Percentiles rank a stretch among this genome's conserved stretches.
Conservation (phyloP, 345 rosid species). For the Citrus glauca region DNA sequence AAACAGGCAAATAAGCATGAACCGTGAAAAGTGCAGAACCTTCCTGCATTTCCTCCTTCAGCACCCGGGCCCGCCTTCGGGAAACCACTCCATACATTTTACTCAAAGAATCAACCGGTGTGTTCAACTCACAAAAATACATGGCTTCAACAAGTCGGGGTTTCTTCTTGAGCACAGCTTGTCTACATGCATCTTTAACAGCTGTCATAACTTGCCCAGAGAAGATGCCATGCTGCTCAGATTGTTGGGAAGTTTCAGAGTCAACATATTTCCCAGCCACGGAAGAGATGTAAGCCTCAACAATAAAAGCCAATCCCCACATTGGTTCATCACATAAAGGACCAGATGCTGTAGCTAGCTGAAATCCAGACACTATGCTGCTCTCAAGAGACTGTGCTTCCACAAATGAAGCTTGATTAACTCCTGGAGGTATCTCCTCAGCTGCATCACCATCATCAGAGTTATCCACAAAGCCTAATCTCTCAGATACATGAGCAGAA, state of each 20-base stretch:
- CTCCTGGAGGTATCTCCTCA: conserved; percentile 29
- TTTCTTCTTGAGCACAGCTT: conserved; percentile 62
- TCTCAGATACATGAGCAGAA: conserved; percentile 64
- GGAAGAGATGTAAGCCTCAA: conserved; percentile 55
- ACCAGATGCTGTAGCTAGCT: conserved; percentile 80
- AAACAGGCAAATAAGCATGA: conserved; percentile 77
- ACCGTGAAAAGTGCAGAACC: conserved; percentile 75
- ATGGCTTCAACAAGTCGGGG: conserved; percentile 88
- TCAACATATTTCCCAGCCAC: conserved; percentile 33
- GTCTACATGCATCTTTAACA: conserved; percentile 81
- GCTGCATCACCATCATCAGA: conserved; percentile 13
- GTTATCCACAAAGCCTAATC: conserved; percentile 59
- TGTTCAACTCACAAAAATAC: conserved; percentile 87
- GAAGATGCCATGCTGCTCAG: conserved; percentile 64
- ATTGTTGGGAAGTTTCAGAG: conserved; percentile 36
- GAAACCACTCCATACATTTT: conserved; percentile 77
- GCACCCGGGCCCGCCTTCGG: conserved; percentile 70
- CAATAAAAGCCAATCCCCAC: conserved; percentile 84
- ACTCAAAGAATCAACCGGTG: conserved; percentile 69
- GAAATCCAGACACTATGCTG: conserved; percentile 81
- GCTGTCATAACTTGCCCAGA: conserved; percentile 86
- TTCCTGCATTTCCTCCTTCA: conserved; percentile 95
- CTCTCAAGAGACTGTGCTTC: conserved; percentile 68
- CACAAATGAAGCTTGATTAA: conserved; percentile 16
- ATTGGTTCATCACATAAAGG: conserved; percentile 88